Conservation (phyloP, 192 early-diverging fungal species). For the Linnemannia hyalina region DNA sequence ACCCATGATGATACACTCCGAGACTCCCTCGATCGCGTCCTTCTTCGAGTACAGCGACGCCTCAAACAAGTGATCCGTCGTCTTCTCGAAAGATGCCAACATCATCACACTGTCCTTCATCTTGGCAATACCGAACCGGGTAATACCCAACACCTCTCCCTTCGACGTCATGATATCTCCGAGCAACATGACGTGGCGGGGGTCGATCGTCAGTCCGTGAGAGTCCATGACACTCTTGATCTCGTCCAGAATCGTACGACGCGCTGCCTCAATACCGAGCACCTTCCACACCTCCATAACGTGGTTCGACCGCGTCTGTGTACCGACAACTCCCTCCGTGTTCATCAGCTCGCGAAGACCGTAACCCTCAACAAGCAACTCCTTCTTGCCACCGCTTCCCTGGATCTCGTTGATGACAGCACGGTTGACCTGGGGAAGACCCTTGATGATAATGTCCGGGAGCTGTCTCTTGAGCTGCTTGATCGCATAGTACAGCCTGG, state of each 20-base stretch:
- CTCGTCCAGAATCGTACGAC: constrained; percentile 91
- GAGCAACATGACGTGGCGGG: constrained; percentile 95
- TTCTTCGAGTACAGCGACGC: constrained; percentile 95
- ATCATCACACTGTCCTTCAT: constrained; percentile 99
- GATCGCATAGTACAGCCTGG: constrained; percentile 77
- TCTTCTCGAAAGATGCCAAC: constrained; percentile 99
- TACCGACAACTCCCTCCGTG: constrained; percentile 91
- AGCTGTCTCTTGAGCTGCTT: constrained; percentile 88
- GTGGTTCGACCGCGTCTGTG: constrained; percentile 86
- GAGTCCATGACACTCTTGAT: constrained; percentile 86
- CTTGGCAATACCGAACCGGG: constrained; percentile 98
- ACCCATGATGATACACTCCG: constrained; percentile 99
- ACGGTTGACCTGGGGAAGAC: constrained; percentile 84
- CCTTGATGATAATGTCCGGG: constrained; percentile 90
- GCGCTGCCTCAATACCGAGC: constrained; percentile 97
- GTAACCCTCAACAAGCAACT: constrained; percentile 93
- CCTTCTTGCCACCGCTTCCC: constrained; percentile 65
- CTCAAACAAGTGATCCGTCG: constrained; percentile 99
- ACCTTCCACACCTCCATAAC: constrained; percentile 92
- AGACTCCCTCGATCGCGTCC: constrained; percentile 95
- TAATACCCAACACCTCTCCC: constrained; percentile 98
- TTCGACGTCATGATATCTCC: constrained; percentile 99
- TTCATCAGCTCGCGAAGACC: constrained; percentile 95
- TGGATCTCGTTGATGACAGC: constrained; percentile 87
- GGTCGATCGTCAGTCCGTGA: constrained; percentile 96